A percentile compares a stretch with the other conserved stretches of the same genome.
Conservation (phyloP, 805 yeast genomes). For the Wickerhamiella lipophila region DNA sequence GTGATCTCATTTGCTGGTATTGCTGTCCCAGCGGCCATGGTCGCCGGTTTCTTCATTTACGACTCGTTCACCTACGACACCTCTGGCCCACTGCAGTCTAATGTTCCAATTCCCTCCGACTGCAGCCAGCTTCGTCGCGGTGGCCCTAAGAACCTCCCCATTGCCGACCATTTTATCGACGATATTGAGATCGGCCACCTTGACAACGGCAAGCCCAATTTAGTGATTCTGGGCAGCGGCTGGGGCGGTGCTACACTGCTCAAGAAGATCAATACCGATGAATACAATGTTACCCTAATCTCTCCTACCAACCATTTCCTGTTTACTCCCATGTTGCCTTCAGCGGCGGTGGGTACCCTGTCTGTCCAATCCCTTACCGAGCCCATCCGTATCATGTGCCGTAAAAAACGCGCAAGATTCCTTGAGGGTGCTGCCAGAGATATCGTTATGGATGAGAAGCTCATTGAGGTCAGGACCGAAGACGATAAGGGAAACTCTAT, state of each 20-base stretch:
- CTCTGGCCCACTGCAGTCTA: constrained; percentile 26
- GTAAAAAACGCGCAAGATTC: constrained; percentile 44
- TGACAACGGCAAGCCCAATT: constrained; percentile 37
- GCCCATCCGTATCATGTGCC: constrained; percentile 46
- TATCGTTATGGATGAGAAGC: constrained; percentile 41
- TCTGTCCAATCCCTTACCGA: constrained; percentile 53
- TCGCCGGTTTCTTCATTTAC: constrained; percentile 45
- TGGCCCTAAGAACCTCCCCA: constrained; percentile 62
- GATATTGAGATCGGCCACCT: constrained; percentile 42
- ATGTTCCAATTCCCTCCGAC: constrained; percentile 38
- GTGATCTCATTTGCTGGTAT: constrained; percentile 10
- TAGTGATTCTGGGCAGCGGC: constrained; percentile 55
- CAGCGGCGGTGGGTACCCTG: constrained; percentile 59
- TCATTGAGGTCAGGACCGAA: constrained; percentile 42
- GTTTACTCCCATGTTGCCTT: constrained; percentile 57
- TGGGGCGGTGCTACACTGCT: constrained; percentile 58
- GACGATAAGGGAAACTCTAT: constrained; percentile 30
- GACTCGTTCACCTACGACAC: constrained; percentile 50
- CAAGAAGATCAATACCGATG: constrained; percentile 39
- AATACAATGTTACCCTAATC: constrained; percentile 52
- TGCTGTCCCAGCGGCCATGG: constrained; percentile 22
- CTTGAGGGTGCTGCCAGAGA: constrained; percentile 51
- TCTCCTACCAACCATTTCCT: constrained; percentile 59
- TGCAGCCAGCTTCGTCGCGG: constrained; percentile 47
- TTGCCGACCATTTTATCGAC: constrained; percentile 44